phyloP scores from a whole-genome alignment of 2,329 filamentous ascomycete genomes.

The Rhynchosporium secalis region DNA sequence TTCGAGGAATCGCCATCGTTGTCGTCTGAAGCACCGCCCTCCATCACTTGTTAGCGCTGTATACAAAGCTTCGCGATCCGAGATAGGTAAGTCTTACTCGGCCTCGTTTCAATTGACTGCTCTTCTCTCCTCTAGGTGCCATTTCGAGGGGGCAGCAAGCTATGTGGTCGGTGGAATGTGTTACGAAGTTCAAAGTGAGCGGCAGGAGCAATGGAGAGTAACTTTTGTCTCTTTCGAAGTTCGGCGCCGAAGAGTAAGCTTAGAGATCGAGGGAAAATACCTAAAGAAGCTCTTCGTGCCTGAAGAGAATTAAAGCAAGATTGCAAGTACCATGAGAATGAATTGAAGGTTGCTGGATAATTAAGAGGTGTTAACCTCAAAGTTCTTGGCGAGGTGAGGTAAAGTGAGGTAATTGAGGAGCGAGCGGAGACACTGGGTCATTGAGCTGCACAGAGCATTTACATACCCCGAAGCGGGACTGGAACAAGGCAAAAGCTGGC shows the following conservation, averaged over 20 bases:
- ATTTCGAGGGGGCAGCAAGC: slow-evolving; percentile 23
- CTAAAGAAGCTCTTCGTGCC: slow-evolving; percentile 9
- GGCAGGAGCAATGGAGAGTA: slow-evolving; percentile 2
- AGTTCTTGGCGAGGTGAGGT: too few relatives aligned
- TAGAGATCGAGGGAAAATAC: not conserved
- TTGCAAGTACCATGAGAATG: slow-evolving; percentile 8
- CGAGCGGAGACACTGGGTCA: slow-evolving; percentile 1
- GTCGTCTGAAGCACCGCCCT: slow-evolving; percentile 34
- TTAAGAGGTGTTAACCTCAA: too few relatives aligned
- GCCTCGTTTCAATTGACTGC: slow-evolving; percentile 74
- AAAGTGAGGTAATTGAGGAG: not conserved
- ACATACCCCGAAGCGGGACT: slow-evolving; percentile 12
- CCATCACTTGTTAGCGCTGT: slow-evolving; percentile 27
- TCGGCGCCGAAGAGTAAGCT: not conserved
- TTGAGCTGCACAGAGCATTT: not conserved
- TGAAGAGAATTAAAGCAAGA: slow-evolving; percentile 17
- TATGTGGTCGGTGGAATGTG: not conserved
- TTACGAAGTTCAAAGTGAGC: not conserved
- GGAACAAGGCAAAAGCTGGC: not conserved
- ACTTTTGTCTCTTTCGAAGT: not conserved
- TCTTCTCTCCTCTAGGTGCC: slow-evolving; percentile 67
- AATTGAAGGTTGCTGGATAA: too few relatives aligned
- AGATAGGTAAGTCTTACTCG: slow-evolving; percentile 56
- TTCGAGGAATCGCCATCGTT: slow-evolving; percentile 51
- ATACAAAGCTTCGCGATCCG: not conserved